These are phyloP conservation scores for Amylostereum areolatum DNA, from an alignment of 1,284 basidiomycete species.

Conservation along the genomic window DNA sequence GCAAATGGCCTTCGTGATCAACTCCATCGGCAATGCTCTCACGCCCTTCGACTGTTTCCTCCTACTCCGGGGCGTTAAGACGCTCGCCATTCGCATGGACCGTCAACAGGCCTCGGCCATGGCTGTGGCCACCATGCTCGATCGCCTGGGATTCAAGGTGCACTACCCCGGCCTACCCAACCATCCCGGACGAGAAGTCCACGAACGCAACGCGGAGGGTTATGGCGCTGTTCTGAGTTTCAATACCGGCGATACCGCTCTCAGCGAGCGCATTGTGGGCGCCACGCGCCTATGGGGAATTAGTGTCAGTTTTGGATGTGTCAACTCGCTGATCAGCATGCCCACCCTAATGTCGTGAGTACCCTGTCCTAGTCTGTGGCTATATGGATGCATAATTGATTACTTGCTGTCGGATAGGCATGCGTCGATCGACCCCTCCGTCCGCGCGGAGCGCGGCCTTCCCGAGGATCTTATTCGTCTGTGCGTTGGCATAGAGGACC, in stretches of 20 bases:
- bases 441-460: conserved; percentile 87
- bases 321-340: conserved; percentile 99
- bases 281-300: conserved; percentile 95
- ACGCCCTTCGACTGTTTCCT: conserved; percentile 96
- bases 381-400: conserved; percentile 8
- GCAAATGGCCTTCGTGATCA: conserved; percentile 90
- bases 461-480: conserved; percentile 97
- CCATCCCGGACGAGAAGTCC: conserved; percentile 84
- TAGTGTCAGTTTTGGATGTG: conserved; percentile 95
- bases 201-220: conserved; percentile 85
- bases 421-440: conserved; percentile 93
- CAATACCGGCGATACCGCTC: conserved; percentile 84
- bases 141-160: conserved; percentile 85
- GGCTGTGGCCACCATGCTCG: conserved; percentile 84
- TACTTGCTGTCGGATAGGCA: conserved; percentile 50
- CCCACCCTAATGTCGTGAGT: conserved; percentile 99
- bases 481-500: conserved; percentile 98
- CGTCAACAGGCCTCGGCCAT: conserved; percentile 85
- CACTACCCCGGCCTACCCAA: conserved; percentile 88
- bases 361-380: conserved; percentile 4
- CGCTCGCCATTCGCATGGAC: conserved; percentile 95
- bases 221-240: conserved; percentile 95
- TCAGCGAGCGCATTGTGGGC: conserved; percentile 92
- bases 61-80: conserved; percentile 93
- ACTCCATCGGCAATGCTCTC: conserved; percentile 95